Conservation (phyloP, 441 rosid genomes). For the Populus hybrid region DNA sequence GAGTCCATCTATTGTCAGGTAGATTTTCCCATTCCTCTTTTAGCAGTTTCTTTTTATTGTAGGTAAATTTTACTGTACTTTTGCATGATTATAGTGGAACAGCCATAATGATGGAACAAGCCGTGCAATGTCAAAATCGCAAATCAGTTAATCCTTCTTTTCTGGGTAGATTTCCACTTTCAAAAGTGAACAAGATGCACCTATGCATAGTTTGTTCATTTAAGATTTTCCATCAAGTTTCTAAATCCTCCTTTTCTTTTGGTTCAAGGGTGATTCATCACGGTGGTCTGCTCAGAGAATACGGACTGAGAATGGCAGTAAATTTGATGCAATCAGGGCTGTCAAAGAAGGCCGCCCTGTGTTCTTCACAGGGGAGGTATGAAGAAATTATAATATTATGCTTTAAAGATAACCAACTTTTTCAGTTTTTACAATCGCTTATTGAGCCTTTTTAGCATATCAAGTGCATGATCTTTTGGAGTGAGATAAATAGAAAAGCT, state of each 20-base stretch:
- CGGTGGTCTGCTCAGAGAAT: conserved; percentile 76
- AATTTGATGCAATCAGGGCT: conserved; percentile 67
- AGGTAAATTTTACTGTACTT: background rate
- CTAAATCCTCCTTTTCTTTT: background rate
- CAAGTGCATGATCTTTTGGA: background rate
- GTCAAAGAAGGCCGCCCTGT: conserved; percentile 63
- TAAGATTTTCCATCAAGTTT: background rate
- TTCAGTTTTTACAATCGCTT: background rate
- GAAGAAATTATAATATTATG: conserved; percentile 7
- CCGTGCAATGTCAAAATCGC: background rate
- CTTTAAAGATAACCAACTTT: conserved; percentile 1
- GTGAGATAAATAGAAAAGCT: background rate
- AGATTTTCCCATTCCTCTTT: conserved; percentile 18
- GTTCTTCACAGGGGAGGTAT: conserved; percentile 88
- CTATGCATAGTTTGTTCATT: background rate
- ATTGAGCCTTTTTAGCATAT: background rate
- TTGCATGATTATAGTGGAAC: background rate
- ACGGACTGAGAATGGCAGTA: conserved; percentile 38
- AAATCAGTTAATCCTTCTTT: background rate
- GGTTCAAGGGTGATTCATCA: conserved; percentile 68
- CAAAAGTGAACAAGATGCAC: background rate
- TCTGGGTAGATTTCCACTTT: background rate
- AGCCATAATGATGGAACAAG: background rate
- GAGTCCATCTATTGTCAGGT: conserved; percentile 94
- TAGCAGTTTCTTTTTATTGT: conserved; percentile 1